Conservation (phyloP, 2,329 filamentous ascomycete genomes). For the Phoma sp. region DNA sequence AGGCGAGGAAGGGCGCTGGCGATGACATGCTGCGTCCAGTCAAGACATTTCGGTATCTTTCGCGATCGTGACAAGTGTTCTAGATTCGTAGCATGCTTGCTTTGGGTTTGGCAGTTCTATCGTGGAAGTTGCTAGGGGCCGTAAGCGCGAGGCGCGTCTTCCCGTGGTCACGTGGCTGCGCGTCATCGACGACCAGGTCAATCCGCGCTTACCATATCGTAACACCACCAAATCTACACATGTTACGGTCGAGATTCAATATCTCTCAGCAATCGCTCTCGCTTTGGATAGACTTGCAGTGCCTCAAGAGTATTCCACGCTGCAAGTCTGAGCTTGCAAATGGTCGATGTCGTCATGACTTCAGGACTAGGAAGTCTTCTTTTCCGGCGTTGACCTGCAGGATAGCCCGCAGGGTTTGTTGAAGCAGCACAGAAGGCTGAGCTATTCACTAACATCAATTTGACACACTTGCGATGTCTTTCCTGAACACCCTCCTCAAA, state of each 20-base stretch:
- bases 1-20: conserved; percentile 56
- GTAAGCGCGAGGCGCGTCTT: conserved; percentile 34
- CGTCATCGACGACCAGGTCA: conserved; percentile 35
- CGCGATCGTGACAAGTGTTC: not conserved
- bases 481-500: conserved; percentile 5
- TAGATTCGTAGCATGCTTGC: not conserved
- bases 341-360: conserved; percentile 17
- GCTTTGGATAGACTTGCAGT: too few relatives aligned
- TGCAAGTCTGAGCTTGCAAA: not conserved
- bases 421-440: not conserved
- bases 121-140: conserved; percentile 7
- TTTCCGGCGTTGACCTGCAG: not conserved
- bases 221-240: not conserved
- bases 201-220: conserved; percentile 9
- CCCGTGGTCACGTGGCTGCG: conserved; percentile 46
- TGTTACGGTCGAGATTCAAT: too few relatives aligned
- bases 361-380: not conserved
- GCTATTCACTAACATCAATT: not conserved
- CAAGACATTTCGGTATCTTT: conserved; percentile 22
- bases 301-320: too few relatives aligned
- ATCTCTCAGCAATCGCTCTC: too few relatives aligned
- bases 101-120: not conserved
- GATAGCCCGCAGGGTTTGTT: not conserved
- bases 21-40: conserved; percentile 53
- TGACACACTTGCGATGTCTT: conserved; percentile 9